Percentiles rank a stretch among this genome's conserved stretches.
These are phyloP conservation scores for Trichoderma koningii DNA, from an alignment of 2,329 filamentous ascomycete species.

Conservation along the genomic window DNA sequence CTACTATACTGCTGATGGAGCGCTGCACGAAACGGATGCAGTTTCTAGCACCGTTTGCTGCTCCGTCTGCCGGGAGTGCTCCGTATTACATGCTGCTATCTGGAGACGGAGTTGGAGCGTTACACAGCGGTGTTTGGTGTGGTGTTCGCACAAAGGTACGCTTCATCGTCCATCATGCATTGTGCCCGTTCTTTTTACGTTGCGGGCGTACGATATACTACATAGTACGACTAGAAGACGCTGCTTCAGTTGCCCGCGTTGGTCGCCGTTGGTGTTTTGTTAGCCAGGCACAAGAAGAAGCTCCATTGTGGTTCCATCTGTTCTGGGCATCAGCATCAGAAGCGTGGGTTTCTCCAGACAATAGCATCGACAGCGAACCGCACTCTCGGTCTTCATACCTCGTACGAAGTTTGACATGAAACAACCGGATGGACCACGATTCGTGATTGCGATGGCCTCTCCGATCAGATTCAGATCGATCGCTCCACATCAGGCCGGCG, in stretches of 20 bases:
- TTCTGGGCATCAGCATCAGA: neutral
- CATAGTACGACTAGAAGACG: neutral
- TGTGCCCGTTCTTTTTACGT: neutral
- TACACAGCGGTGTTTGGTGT: neutral
- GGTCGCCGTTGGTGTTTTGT: slow-evolving; percentile 19
- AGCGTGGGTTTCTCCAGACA: neutral
- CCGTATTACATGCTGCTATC: neutral
- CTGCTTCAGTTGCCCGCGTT: neutral
- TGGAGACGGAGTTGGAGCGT: neutral
- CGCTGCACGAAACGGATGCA: slow-evolving; percentile 9
- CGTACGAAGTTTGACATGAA: too few relatives aligned
- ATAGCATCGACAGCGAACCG: neutral
- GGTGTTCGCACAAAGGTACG: neutral
- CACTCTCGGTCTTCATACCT: neutral
- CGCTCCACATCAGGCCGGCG: slow-evolving; percentile 12
- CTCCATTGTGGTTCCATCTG: neutral
- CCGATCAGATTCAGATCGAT: slow-evolving; percentile 9
- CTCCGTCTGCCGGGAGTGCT: slow-evolving; percentile 10
- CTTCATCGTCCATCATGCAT: slow-evolving; percentile 2
- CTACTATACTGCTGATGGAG: neutral
- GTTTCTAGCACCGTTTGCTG: slow-evolving; percentile 9
- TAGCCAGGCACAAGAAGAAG: slow-evolving; percentile 23
- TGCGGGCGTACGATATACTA: neutral
- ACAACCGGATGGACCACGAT: neutral
- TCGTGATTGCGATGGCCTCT: neutral